phyloP scores from a whole-genome alignment of 768 basidiomycete species.

The Lepiota venenata region DNA sequence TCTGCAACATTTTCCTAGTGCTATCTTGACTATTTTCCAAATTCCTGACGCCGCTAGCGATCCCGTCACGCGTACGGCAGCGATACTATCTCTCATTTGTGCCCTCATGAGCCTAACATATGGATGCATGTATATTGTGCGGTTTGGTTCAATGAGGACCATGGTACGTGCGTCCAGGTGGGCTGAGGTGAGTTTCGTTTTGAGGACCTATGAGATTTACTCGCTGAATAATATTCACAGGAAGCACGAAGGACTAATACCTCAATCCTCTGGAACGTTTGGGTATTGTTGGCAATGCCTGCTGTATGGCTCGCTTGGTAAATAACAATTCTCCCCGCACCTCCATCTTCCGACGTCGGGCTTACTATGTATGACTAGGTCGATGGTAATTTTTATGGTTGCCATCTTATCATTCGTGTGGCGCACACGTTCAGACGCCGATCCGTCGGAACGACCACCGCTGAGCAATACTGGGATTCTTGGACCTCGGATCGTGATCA shows the following conservation, averaged over 20 bases:
- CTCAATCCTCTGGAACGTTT: constrained; percentile 33
- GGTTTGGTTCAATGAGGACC: constrained; percentile 69
- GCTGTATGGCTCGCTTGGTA: constrained; percentile 71
- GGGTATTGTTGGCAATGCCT: constrained; percentile 44
- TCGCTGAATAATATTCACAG: constrained; percentile 25
- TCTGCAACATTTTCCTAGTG: constrained; percentile 33
- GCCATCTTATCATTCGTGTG: constrained; percentile 69
- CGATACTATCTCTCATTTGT: constrained; percentile 61
- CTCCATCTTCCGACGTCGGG: neutral
- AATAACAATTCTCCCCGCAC: neutral
- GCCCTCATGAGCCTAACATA: constrained; percentile 70
- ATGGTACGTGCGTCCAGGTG: constrained; percentile 70
- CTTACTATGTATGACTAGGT: constrained; percentile 31
- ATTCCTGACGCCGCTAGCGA: constrained; percentile 48
- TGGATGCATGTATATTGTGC: constrained; percentile 71
- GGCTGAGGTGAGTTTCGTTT: constrained; percentile 50
- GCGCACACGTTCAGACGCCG: constrained; percentile 53
- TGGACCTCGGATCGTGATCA: constrained; percentile 53
- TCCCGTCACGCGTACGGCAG: constrained; percentile 58
- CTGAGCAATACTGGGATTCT: constrained; percentile 38
- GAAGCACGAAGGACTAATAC: constrained; percentile 48
- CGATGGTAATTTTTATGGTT: constrained; percentile 62
- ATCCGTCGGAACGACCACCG: constrained; percentile 30
- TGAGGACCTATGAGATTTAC: neutral
- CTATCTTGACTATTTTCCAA: constrained; percentile 71